These are phyloP conservation scores for Aegilops sharonensis DNA, from an alignment of 176 grass and related monocot genomes.

Conservation along the genomic window DNA sequence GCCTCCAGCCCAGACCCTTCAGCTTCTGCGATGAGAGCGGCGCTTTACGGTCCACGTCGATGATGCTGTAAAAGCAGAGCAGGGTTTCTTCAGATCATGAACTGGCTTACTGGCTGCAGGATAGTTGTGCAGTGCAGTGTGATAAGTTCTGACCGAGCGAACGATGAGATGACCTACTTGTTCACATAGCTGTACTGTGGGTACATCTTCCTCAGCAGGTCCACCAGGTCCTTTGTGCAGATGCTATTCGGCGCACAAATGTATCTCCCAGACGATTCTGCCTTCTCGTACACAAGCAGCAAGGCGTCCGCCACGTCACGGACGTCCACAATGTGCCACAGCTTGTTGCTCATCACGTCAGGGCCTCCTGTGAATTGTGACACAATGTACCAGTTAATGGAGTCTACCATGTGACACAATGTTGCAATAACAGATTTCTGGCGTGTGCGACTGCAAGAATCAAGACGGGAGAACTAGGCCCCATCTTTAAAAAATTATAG, in stretches of 20 bases:
- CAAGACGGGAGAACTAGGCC: not conserved
- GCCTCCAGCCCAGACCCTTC: conserved; percentile 44
- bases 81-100: not conserved
- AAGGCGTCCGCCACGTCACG: conserved; percentile 54
- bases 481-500: too few species aligned
- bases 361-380: conserved; percentile 30
- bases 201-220: conserved; percentile 49
- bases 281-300: conserved; percentile 45
- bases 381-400: not conserved
- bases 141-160: not conserved
- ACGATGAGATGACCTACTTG: not conserved
- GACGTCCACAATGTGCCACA: conserved; percentile 44
- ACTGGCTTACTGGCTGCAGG: not conserved
- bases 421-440: not conserved
- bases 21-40: conserved; percentile 28
- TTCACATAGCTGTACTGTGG: conserved; percentile 25
- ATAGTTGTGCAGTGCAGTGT: too few species aligned
- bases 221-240: conserved; percentile 31
- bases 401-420: not conserved
- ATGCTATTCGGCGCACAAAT: conserved; percentile 34
- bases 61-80: not conserved
- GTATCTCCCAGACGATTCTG: conserved; percentile 38
- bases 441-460: not conserved
- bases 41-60: not conserved
- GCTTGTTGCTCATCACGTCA: conserved; percentile 40